phyloP scores from a whole-genome alignment of 176 grass and related monocot genomes.

The Oryza meridionalis region DNA sequence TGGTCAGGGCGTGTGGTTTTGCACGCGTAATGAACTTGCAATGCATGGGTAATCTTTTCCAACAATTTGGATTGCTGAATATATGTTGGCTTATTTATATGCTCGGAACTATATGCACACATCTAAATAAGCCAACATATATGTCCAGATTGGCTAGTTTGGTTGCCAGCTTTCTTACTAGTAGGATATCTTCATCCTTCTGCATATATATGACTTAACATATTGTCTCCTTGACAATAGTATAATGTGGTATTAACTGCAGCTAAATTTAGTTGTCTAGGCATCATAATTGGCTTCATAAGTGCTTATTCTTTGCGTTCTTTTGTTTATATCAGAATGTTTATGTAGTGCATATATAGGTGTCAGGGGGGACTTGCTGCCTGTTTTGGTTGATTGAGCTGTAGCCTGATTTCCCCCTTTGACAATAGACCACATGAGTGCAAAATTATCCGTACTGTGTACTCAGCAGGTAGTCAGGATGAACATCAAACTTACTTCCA shows the following conservation, averaged over 20 bases:
- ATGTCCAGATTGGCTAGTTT: background rate
- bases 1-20: background rate
- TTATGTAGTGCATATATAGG: background rate
- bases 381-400: too few species aligned
- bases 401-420: too few species aligned
- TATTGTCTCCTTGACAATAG: background rate
- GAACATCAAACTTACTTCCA: background rate
- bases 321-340: background rate
- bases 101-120: background rate
- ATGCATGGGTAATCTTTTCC: background rate
- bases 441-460: too few species aligned
- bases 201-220: background rate
- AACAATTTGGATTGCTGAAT: background rate
- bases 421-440: too few species aligned
- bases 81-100: background rate
- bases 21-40: background rate
- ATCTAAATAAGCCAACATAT: too few species aligned
- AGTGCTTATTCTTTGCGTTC: background rate
- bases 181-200: background rate
- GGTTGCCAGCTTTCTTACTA: background rate
- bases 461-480: too few species aligned
- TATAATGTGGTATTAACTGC: background rate
- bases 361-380: background rate
- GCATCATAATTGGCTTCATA: conserved; percentile 10
- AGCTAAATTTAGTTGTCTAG: background rate